A percentile compares a stretch with the other conserved stretches of the same genome.
These are phyloP conservation scores for Daldinia concentrica DNA, from an alignment of 495 filamentous ascomycete genomes.

Conservation along the genomic window DNA sequence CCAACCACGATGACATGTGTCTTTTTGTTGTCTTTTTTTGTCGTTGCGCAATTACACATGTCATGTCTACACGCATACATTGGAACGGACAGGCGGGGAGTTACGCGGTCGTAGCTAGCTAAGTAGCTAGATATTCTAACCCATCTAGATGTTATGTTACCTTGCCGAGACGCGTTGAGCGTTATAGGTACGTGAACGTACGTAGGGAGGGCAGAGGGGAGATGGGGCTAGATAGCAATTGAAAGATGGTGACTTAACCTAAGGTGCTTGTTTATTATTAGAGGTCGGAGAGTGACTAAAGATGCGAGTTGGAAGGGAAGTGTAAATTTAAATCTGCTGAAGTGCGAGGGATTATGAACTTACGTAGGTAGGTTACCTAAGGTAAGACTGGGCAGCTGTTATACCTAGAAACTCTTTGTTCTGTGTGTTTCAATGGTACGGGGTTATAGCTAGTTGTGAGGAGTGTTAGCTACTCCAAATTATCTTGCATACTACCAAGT, in stretches of 20 bases:
- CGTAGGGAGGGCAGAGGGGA: background rate
- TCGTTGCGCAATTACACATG: background rate
- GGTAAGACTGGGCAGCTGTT: too few relatives aligned
- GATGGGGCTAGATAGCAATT: background rate
- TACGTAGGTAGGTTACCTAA: too few relatives aligned
- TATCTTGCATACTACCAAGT: too few relatives aligned
- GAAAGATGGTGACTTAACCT: background rate
- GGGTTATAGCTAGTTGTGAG: too few relatives aligned
- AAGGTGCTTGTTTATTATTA: too few relatives aligned
- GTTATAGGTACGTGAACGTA: background rate
- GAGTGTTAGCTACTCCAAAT: too few relatives aligned
- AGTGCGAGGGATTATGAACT: too few relatives aligned
- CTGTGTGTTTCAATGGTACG: too few relatives aligned
- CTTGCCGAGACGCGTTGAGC: background rate
- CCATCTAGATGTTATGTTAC: background rate
- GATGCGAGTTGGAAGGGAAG: too few relatives aligned
- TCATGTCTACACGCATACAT: constrained; percentile 28
- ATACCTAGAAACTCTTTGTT: too few relatives aligned
- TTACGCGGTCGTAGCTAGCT: background rate
- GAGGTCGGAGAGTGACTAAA: too few relatives aligned
- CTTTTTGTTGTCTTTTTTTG: constrained; percentile 14
- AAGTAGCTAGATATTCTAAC: background rate
- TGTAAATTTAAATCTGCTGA: too few relatives aligned
- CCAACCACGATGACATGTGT: constrained; percentile 32
- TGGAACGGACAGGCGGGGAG: constrained; percentile 26